Base-by-base conservation (phyloP, 192 early-diverging fungal genomes). In the Coemansia asiatica region DNA sequence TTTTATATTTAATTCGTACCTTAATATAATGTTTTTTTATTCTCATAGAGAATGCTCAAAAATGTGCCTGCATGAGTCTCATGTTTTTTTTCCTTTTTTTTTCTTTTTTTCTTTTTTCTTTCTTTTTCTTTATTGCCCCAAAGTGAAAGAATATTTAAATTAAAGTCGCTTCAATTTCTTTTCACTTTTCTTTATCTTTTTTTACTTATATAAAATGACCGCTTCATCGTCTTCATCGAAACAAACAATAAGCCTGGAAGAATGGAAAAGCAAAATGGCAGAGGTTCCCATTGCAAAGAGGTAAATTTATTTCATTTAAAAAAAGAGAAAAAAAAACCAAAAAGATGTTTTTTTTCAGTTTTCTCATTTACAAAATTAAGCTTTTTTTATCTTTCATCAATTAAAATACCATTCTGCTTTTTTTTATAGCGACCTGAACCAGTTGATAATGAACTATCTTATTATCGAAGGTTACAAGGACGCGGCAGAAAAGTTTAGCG, bases 381-480 rank as follows among this genome's bases (percentile, higher is more conserved):
- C n/a, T 33, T 8, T 33, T 8, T 33, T 33, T 33, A 33, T 33
- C 31, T 33, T 4, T 13, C 27, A 49, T 19, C 3, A 18, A 4
- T 49, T 18, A 22, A 5, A 49, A 3, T 48, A 44, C 46, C 48
- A 49, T 4, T 22, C 18, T 23, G 35, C n/a, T n/a, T n/a, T n/a
- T n/a, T 9, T 54, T 46, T 54, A 57, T 78, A 91, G 92, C 23
- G 95, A 97, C 79, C 84, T 99, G 48, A 98, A 98, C 87, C 94
- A 94, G 74, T 87, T 99, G 23, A 88, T 99, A 35, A 98, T 99
- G 96, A 97, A 99, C 85, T 99, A 99, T 61, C 81, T 99, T 22
- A 89, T 98, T 13, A 95, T 99, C 50, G 97, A 99, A 76, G 97
- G 97, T 8, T 98, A 95, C 86, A 98, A 96, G 78, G 95, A 98